Evolutionary conservation across 768 basidiomycete genomes (phyloP), one percentile per base, ranked within the genome.

Genomic region (Psilocybe subaeruginosa): DNA sequence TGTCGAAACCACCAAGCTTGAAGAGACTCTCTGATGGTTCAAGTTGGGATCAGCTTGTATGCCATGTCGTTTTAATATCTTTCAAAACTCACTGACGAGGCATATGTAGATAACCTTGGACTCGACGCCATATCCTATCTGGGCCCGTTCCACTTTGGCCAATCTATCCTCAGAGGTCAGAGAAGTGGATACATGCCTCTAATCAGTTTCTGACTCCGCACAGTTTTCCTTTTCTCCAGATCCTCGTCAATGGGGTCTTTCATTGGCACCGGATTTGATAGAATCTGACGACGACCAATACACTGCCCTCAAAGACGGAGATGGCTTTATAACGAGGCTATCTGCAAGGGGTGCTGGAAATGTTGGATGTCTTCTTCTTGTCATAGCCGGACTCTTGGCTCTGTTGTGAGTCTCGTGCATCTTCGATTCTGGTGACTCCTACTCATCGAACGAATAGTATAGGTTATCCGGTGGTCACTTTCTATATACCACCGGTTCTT

Each of bases 331-430:
- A 41, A 81, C 29, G 77, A 81, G 73, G 45, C 79, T 87, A 59
- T 84, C 85, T 8, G 67, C 77, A 4, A 80, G 92, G 64, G 94
- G 94, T 0, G 78, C 86, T 73, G 77, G 82, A 17, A 95, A 95
- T 73, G 58, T 82, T 74, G 59, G 87, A 14, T 88, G 86, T 63
- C 73, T 91, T 4, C 64, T 80, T 12, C 54, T 83, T 12, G 73
- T 86, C 6, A 50, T 72, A 31, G 59, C 66, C 8, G 80, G 78
- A 12, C 70, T 85, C 30, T 62, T 89, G n/a, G 74, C 78, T 0
- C 76, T 89, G 47, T 91, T 91, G 89, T 89, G 67, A 74, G 88
- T 74, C 81, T 76, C 66, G 17, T 23, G 3, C 0, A 9, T 3
- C 17, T 41, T 37, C 1, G 37, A 31, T 12, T 39, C n/a, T 35